Conservation (phyloP, 768 basidiomycete genomes). For the Asterophora parasitica region DNA sequence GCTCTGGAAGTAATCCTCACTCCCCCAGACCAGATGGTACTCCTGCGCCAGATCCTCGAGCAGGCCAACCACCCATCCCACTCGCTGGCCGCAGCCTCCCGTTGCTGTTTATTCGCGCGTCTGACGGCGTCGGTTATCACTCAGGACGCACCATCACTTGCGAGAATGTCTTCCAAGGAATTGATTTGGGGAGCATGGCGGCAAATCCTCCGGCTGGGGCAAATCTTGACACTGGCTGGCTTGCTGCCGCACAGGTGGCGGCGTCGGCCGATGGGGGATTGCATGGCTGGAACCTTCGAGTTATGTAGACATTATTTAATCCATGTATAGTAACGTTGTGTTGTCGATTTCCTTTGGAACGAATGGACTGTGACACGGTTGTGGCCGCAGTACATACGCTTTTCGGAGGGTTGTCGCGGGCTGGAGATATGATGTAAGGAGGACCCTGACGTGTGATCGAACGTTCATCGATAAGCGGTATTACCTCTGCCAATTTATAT, state of each 20-base stretch:
- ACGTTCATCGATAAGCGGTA: slow-evolving; percentile 18
- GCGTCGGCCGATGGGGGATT: slow-evolving; percentile 61
- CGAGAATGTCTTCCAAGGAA: slow-evolving; percentile 71
- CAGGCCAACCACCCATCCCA: slow-evolving; percentile 37
- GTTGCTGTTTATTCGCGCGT: slow-evolving; percentile 73
- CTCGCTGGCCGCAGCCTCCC: slow-evolving; percentile 70
- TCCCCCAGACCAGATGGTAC: slow-evolving; percentile 23
- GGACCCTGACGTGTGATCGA: slow-evolving; percentile 11
- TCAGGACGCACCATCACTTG: slow-evolving; percentile 81
- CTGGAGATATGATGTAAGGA: slow-evolving; percentile 7
- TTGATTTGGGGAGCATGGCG: slow-evolving; percentile 55
- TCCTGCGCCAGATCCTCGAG: slow-evolving; percentile 22
- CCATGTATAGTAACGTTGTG: slow-evolving; percentile 26
- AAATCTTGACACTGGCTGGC: slow-evolving; percentile 60
- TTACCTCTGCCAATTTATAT: slow-evolving; percentile 2
- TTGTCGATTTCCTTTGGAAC: slow-evolving; percentile 37
- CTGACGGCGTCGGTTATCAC: slow-evolving; percentile 86
- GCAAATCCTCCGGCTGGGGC: slow-evolving; percentile 42
- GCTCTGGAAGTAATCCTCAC: slow-evolving; percentile 33
- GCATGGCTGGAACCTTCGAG: slow-evolving; percentile 76
- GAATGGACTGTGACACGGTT: slow-evolving; percentile 7
- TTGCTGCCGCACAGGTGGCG: slow-evolving; percentile 69
- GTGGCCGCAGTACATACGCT: background rate
- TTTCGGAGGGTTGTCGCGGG: background rate
- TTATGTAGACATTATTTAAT: slow-evolving; percentile 48